phyloP scores from a whole-genome alignment of 2,329 filamentous ascomycete genomes.

The Neopestalotiopsis clavispora region DNA sequence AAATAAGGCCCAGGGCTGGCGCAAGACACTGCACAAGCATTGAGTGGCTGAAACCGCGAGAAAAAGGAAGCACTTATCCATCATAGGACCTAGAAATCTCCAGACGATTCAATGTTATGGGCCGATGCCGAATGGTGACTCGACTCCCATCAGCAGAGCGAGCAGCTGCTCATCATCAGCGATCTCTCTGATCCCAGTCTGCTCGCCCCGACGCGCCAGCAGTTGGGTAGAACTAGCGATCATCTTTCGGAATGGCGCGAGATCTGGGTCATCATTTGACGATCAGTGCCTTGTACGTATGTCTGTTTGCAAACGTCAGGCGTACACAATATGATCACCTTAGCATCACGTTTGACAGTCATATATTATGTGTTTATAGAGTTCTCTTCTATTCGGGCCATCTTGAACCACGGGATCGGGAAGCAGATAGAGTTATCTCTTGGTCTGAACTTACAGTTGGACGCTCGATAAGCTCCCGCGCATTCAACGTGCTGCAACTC shows the following conservation, averaged over 20 bases:
- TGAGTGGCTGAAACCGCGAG: neutral
- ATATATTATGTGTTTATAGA: neutral
- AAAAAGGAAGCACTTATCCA: too few species aligned
- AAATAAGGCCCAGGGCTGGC: neutral
- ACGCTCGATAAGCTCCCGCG: neutral
- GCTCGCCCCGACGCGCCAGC: neutral
- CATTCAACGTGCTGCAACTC: neutral
- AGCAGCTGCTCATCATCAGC: neutral
- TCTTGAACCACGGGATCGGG: constrained; percentile 1
- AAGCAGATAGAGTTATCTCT: constrained; percentile 1
- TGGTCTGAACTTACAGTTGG: neutral
- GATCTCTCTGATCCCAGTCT: neutral
- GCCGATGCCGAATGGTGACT: neutral
- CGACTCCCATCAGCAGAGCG: neutral
- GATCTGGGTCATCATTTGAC: neutral
- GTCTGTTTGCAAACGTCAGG: neutral
- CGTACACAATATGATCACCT: neutral
- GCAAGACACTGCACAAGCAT: neutral
- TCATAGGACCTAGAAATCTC: too few species aligned
- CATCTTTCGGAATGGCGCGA: neutral
- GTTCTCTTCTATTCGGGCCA: neutral
- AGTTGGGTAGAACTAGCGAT: neutral
- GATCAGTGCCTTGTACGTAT: neutral
- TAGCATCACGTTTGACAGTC: neutral
- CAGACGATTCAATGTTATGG: too few species aligned